Conservation (phyloP, 2,329 filamentous ascomycete genomes). For the Alternaria atra region DNA sequence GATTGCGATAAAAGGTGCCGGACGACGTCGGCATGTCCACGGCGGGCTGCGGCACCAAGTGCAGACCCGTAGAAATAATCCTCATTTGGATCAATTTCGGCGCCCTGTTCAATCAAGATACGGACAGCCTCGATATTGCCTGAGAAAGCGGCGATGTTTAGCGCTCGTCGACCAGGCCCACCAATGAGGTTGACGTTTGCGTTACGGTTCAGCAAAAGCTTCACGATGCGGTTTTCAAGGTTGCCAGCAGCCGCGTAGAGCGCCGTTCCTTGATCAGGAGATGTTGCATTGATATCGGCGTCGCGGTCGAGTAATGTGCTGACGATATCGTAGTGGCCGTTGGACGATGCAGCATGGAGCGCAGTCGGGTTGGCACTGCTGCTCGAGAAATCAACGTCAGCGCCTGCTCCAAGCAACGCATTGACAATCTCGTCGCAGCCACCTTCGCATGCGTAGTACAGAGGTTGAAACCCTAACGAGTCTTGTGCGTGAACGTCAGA, state of each 20-base stretch:
- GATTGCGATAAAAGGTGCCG: slow-evolving; percentile 26
- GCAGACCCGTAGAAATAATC: slow-evolving; percentile 34
- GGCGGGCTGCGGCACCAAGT: slow-evolving; percentile 27
- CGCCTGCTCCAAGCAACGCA: slow-evolving; percentile 23
- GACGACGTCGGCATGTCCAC: slow-evolving; percentile 29
- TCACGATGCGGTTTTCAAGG: slow-evolving; percentile 15
- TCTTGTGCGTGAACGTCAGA: slow-evolving; percentile 27
- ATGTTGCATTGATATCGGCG: slow-evolving; percentile 22
- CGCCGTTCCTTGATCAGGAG: slow-evolving; percentile 20
- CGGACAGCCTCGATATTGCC: slow-evolving; percentile 28
- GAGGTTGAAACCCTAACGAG: slow-evolving; percentile 29
- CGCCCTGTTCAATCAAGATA: slow-evolving; percentile 26
- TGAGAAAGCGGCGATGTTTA: slow-evolving; percentile 32
- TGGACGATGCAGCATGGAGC: slow-evolving; percentile 24
- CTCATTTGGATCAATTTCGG: slow-evolving; percentile 31
- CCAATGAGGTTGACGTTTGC: slow-evolving; percentile 28
- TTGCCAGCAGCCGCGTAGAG: slow-evolving; percentile 28
- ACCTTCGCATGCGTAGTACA: slow-evolving; percentile 29
- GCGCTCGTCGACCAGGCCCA: slow-evolving; percentile 17
- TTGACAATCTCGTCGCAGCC: slow-evolving; percentile 30
- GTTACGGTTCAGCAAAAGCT: slow-evolving; percentile 21
- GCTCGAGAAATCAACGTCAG: slow-evolving; percentile 22
- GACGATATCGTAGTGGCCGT: slow-evolving; percentile 24
- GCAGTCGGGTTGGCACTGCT: slow-evolving; percentile 18
- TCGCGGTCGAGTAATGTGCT: slow-evolving; percentile 25